Conservation (phyloP, 768 basidiomycete species). For the Leccinum sublutescens region DNA sequence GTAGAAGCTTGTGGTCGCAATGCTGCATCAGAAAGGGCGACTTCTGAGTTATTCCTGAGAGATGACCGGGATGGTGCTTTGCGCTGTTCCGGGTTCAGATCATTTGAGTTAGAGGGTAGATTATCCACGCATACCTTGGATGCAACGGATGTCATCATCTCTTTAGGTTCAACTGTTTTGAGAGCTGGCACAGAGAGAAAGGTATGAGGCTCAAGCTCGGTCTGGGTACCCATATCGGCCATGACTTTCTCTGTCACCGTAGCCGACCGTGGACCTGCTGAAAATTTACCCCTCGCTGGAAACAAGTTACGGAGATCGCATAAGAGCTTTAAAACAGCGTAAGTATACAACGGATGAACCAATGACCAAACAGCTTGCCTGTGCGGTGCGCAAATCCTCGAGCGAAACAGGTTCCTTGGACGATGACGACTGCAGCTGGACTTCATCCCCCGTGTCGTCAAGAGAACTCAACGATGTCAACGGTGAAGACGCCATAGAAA, state of each 20-base stretch:
- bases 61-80: slow-evolving; percentile 27
- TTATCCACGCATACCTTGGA: slow-evolving; percentile 18
- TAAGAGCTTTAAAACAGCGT: slow-evolving; percentile 34
- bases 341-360: slow-evolving; percentile 10
- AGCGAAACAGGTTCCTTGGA: slow-evolving; percentile 30
- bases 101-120: background rate
- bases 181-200: slow-evolving; percentile 2
- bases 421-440: slow-evolving; percentile 23
- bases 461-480: slow-evolving; percentile 72
- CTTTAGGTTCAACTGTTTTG: slow-evolving; percentile 20
- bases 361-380: slow-evolving; percentile 39
- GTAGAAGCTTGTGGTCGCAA: slow-evolving; percentile 15
- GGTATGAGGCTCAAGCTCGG: slow-evolving; percentile 22
- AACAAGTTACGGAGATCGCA: slow-evolving; percentile 35
- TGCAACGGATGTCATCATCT: slow-evolving; percentile 16
- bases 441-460: slow-evolving; percentile 51
- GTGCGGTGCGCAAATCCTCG: slow-evolving; percentile 58
- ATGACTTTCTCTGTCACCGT: slow-evolving; percentile 12
- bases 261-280: background rate
- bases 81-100: slow-evolving; percentile 25
- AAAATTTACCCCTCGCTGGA: slow-evolving; percentile 13
- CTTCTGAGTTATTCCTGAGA: slow-evolving; percentile 17
- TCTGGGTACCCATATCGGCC: slow-evolving; percentile 29
- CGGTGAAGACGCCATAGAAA: slow-evolving; percentile 66
- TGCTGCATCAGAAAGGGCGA: slow-evolving; percentile 6